phyloP scores from a whole-genome alignment of 2,329 filamentous ascomycete species.

The Furcasterigmium furcatum region DNA sequence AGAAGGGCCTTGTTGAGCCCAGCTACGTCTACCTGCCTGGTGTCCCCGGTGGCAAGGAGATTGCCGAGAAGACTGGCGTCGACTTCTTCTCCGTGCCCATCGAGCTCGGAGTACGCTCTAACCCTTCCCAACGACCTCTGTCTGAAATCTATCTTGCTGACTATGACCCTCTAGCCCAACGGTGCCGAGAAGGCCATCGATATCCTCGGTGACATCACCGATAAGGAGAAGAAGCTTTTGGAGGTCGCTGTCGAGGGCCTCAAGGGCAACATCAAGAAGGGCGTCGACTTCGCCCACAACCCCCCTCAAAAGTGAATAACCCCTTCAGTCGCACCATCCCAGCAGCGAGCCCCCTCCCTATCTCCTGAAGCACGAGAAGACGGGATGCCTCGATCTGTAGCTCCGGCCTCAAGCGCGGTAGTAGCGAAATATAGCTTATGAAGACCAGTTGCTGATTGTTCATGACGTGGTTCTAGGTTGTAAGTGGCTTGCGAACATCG shows the following conservation, averaged over 20 bases:
- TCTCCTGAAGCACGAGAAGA: background rate
- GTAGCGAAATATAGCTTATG: conserved; percentile 10
- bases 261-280: conserved; percentile 92
- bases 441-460: conserved; percentile 22
- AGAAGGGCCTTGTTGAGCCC: conserved; percentile 91
- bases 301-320: conserved; percentile 79
- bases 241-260: conserved; percentile 72
- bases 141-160: conserved; percentile 23
- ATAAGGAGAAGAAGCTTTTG: conserved; percentile 86
- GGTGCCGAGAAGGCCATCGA: conserved; percentile 86
- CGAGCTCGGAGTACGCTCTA: conserved; percentile 80
- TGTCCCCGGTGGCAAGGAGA: conserved; percentile 80
- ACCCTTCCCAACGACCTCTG: conserved; percentile 2
- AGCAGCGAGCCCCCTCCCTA: conserved; percentile 2
- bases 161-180: conserved; percentile 54
- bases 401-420: background rate
- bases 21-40: conserved; percentile 95
- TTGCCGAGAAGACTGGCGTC: conserved; percentile 76
- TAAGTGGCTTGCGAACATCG: conserved; percentile 9
- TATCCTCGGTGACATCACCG: conserved; percentile 71
- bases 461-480: conserved; percentile 21
- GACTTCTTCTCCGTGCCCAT: conserved; percentile 97
- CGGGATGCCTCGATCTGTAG: background rate
- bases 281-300: conserved; percentile 84
- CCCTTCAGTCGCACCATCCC: conserved; percentile 20